phyloP scores from a whole-genome alignment of 2,329 filamentous ascomycete genomes.

The Cladosporium austrohemisphaericum region DNA sequence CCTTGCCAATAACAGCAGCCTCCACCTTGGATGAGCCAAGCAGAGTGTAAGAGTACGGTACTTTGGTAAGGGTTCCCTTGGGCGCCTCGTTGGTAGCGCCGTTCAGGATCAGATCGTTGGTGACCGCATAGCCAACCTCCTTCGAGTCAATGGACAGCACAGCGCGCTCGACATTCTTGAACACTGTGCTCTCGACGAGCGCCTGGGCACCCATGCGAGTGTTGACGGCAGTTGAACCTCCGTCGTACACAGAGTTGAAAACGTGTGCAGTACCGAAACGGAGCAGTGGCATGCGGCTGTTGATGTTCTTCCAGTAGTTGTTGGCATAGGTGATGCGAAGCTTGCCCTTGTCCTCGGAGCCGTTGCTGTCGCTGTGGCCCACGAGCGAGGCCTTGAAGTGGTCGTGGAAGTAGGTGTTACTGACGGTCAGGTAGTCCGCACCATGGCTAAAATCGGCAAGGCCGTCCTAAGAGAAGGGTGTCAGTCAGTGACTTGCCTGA shows the following conservation, averaged over 20 bases:
- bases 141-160: constrained; percentile 34
- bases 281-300: constrained; percentile 60
- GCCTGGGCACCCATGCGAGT: constrained; percentile 41
- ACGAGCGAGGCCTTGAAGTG: constrained; percentile 61
- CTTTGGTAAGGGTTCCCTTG: constrained; percentile 32
- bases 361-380: constrained; percentile 59
- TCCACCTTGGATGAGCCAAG: constrained; percentile 35
- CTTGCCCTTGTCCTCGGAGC: constrained; percentile 56
- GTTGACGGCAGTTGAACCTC: constrained; percentile 39
- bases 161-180: constrained; percentile 32
- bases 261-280: constrained; percentile 65
- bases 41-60: constrained; percentile 34
- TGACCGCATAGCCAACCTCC: constrained; percentile 36
- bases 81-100: constrained; percentile 30
- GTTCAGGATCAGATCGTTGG: constrained; percentile 39
- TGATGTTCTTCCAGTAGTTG: constrained; percentile 63
- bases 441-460: constrained; percentile 63
- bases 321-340: constrained; percentile 63
- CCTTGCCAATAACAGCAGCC: constrained; percentile 38
- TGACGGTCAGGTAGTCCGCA: constrained; percentile 58
- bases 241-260: constrained; percentile 52
- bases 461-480: too few species aligned
- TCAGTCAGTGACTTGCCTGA: too few species aligned
- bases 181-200: constrained; percentile 43
- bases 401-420: constrained; percentile 49